These are phyloP conservation scores for Colletotrichum somersetense DNA, from an alignment of 2,329 filamentous ascomycete species.

Conservation along the genomic window DNA sequence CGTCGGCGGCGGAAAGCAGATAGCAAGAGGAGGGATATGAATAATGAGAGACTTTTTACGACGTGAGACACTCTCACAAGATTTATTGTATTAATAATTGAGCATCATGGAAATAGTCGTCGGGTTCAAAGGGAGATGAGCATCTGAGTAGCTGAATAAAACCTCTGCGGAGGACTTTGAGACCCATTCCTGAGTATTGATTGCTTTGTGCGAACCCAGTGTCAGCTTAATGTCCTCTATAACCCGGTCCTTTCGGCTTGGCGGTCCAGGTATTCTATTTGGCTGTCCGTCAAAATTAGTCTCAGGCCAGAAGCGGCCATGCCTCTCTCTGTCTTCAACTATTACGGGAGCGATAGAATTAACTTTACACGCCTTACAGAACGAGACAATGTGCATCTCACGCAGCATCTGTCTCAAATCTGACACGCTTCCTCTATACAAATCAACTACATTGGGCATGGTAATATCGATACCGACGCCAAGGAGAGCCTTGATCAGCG, in stretches of 20 bases:
- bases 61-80: background rate
- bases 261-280: background rate
- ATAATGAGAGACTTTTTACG: background rate
- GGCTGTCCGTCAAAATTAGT: too few relatives aligned
- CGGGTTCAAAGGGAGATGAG: background rate
- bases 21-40: slow-evolving; percentile 9
- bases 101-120: background rate
- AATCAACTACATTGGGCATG: fast-evolving
- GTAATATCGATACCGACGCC: background rate
- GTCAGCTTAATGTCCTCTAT: background rate
- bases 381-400: too few relatives aligned
- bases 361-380: too few relatives aligned
- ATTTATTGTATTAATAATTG: background rate
- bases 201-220: background rate
- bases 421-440: background rate
- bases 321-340: too few relatives aligned
- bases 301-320: too few relatives aligned
- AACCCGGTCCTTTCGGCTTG: background rate
- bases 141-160: slow-evolving; percentile 4
- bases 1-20: too few relatives aligned
- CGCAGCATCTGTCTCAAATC: background rate
- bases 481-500: background rate
- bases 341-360: too few relatives aligned
- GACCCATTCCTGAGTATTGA: background rate
- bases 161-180: background rate